Evolutionary conservation across 257 asterid genomes (phyloP).

Genomic region (Solanum lignicaule): DNA sequence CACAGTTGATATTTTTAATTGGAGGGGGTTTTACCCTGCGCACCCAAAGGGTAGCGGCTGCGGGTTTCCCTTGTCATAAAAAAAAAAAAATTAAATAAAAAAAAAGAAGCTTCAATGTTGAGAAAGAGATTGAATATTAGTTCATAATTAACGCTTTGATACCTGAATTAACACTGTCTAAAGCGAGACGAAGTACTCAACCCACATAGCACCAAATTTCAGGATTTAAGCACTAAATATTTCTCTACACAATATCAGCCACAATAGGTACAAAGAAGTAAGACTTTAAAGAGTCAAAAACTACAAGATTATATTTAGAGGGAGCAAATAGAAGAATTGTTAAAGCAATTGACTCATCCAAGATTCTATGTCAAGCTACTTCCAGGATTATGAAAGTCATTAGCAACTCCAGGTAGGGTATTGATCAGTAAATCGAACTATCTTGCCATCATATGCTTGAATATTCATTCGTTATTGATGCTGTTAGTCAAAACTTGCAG

Average conservation of each 20-base stretch:
- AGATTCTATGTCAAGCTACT: background rate
- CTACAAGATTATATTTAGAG: background rate
- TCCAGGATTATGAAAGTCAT: background rate
- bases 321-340: background rate
- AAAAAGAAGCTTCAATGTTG: background rate
- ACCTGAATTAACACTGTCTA: background rate
- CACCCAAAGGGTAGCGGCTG: no score
- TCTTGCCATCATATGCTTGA: background rate
- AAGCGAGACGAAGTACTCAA: background rate
- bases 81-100: background rate
- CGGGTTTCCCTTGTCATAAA: no score
- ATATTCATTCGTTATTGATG: background rate
- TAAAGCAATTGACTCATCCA: background rate
- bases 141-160: background rate
- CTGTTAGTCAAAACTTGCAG: background rate
- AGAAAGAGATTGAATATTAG: background rate
- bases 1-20: background rate
- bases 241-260: background rate
- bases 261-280: background rate
- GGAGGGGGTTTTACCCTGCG: background rate
- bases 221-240: background rate
- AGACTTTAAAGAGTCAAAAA: background rate
- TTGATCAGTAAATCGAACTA: background rate
- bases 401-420: background rate
- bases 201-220: background rate